Percentiles rank a stretch among this genome's conserved stretches.
Conservation (phyloP, 1,284 basidiomycete species). For the Ceratobasidium sp. region DNA sequence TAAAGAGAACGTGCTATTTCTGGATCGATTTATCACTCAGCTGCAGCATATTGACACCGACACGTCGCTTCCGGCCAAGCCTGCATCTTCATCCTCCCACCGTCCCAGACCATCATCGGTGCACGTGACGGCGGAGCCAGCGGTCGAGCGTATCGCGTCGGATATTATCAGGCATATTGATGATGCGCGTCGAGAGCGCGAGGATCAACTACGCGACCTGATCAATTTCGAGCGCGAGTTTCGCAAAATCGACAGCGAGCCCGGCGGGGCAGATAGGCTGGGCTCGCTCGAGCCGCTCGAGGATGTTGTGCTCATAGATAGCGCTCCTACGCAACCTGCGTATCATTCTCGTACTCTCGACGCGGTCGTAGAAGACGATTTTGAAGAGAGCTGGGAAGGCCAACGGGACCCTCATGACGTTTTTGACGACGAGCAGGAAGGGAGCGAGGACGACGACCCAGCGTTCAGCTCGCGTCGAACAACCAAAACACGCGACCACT, state of each 20-base stretch:
- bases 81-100: slow-evolving; percentile 30
- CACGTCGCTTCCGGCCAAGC: slow-evolving; percentile 56
- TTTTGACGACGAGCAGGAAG: slow-evolving; percentile 68
- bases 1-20: slow-evolving; percentile 77
- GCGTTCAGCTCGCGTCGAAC: slow-evolving; percentile 56
- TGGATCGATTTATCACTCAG: slow-evolving; percentile 79
- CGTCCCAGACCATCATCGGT: slow-evolving; percentile 29
- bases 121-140: slow-evolving; percentile 58
- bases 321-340: slow-evolving; percentile 20
- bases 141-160: slow-evolving; percentile 77
- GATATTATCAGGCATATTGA: slow-evolving; percentile 81
- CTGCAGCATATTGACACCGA: slow-evolving; percentile 76
- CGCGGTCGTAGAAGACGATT: slow-evolving; percentile 65
- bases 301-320: slow-evolving; percentile 62
- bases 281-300: slow-evolving; percentile 75
- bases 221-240: slow-evolving; percentile 83
- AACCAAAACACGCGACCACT: slow-evolving; percentile 56
- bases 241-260: slow-evolving; percentile 77
- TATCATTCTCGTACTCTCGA: slow-evolving; percentile 54
- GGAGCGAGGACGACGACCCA: slow-evolving; percentile 64
- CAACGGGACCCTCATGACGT: slow-evolving; percentile 33
- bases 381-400: slow-evolving; percentile 33
- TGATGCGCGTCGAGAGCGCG: slow-evolving; percentile 78
- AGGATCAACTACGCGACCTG: slow-evolving; percentile 80
- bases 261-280: slow-evolving; percentile 80